Evolutionary conservation across 768 basidiomycete species (phyloP), one percentile per base, ranked within the genome.

Genomic region (Russula sp.): DNA sequence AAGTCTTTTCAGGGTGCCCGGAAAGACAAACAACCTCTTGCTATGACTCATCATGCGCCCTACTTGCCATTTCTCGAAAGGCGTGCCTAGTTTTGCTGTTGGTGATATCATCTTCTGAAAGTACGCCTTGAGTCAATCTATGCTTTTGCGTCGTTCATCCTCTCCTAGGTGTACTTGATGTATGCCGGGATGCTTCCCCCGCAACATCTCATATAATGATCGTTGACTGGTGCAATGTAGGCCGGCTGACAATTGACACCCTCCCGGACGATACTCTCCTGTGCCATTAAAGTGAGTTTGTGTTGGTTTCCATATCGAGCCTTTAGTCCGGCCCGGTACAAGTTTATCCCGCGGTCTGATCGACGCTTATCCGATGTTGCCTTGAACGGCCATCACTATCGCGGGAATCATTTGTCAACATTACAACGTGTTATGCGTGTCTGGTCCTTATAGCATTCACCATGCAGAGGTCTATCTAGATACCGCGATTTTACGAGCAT

Each of bases 401-500:
- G 83, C 82, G 36, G 91, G 90, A 13, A 90, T 96, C 57, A 81
- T 97, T 51, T 89, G 88, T 69, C 77, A 95, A 74, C 79, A 80
- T 28, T 81, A 77, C 59, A 79, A 81, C 42, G 83, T 93, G 6
- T 82, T 94, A 6, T 95, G 93, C 73, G 77, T 83, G 63, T 79
- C 83, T 1, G 81, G 79, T 53, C 79, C 84, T 0, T 89, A 80
- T 75, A 84, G 79, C 63, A 70, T 80, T 34, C 76, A 82, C 61
- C 90, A 77, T 66, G 92, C 91, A 5, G 77, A 80, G 26, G 84
- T 86, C 10, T 93, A 92, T 67, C 77, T 94, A 46, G 83, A 86
- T n/a, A n/a, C n/a, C 65, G 80, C 79, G 89, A 92, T 73, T 92
- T 90, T 67, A 79, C 87, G 66, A 92, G 89, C 67, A 95, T 95